Evolutionary conservation across 2,329 filamentous ascomycete species (phyloP).

Genomic region (Venturia aucupariae): DNA sequence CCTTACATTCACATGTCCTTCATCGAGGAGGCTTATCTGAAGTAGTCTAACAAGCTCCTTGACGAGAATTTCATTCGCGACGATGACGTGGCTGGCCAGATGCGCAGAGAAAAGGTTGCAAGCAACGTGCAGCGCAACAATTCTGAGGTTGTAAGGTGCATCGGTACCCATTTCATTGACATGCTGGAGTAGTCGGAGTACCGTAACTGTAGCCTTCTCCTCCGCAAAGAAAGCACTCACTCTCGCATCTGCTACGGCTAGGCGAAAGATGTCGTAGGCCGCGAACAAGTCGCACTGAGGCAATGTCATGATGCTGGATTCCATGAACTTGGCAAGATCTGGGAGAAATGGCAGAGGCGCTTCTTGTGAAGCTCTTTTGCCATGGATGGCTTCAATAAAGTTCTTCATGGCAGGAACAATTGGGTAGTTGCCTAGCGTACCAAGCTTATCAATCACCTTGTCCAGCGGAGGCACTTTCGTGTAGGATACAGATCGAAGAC

Average conservation of each 20-base stretch:
- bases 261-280: conserved; percentile 74
- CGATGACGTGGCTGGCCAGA: conserved; percentile 55
- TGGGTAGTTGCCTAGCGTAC: conserved; percentile 46
- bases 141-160: conserved; percentile 71
- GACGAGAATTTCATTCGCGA: conserved; percentile 28
- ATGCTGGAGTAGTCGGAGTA: conserved; percentile 51
- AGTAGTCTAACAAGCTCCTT: conserved; percentile 58
- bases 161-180: conserved; percentile 44
- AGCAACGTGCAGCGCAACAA: conserved; percentile 72
- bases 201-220: conserved; percentile 48
- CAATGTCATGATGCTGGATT: conserved; percentile 44
- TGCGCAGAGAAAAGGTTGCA: conserved; percentile 78
- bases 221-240: conserved; percentile 77
- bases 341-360: conserved; percentile 62
- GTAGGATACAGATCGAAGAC: conserved; percentile 63
- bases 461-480: conserved; percentile 71
- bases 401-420: conserved; percentile 55
- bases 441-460: conserved; percentile 75
- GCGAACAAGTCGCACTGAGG: conserved; percentile 63
- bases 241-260: conserved; percentile 66
- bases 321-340: conserved; percentile 54
- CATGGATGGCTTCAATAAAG: conserved; percentile 59
- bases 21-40: conserved; percentile 70
- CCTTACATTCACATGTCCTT: conserved; percentile 61
- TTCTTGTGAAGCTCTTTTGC: conserved; percentile 44